phyloP scores from a whole-genome alignment of 2,329 filamentous ascomycete genomes.

The Fusarium tupiense region DNA sequence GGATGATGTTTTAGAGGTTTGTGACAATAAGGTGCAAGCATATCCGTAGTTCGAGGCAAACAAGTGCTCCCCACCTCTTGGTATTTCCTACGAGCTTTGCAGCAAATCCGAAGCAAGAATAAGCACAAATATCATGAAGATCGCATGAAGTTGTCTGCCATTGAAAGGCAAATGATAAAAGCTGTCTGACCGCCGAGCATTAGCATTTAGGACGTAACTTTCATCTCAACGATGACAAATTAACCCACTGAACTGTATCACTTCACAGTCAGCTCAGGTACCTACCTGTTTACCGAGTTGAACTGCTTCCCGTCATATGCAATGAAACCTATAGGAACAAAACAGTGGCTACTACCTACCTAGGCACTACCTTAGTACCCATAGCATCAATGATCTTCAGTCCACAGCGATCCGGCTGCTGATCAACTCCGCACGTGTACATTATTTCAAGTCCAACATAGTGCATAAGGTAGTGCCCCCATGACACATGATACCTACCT shows the following conservation, averaged over 20 bases:
- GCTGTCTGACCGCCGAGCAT: not conserved
- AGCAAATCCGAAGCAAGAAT: not conserved
- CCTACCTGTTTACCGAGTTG: not conserved
- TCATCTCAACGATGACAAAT: not conserved
- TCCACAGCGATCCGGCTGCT: slow-evolving; percentile 15
- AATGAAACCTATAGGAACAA: not conserved
- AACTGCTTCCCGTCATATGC: not conserved
- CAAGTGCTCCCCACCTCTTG: not conserved
- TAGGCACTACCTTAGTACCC: no score
- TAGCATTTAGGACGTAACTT: not conserved
- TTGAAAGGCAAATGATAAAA: not conserved
- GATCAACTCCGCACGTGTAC: slow-evolving; percentile 28
- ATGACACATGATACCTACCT: slow-evolving; percentile 4
- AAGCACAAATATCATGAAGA: not conserved
- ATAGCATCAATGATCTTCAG: slow-evolving; percentile 22
- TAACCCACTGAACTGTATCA: not conserved
- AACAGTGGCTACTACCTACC: not conserved
- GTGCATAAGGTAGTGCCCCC: not conserved
- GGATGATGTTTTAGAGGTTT: not conserved
- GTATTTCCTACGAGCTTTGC: not conserved
- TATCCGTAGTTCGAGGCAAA: not conserved
- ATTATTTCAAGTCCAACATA: not conserved
- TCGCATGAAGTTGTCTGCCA: not conserved
- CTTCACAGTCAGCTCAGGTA: not conserved
- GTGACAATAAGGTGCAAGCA: slow-evolving; percentile 10